Evolutionary conservation across 768 basidiomycete species (phyloP).

Genomic region (Lanmaoa pseudosensibilis): DNA sequence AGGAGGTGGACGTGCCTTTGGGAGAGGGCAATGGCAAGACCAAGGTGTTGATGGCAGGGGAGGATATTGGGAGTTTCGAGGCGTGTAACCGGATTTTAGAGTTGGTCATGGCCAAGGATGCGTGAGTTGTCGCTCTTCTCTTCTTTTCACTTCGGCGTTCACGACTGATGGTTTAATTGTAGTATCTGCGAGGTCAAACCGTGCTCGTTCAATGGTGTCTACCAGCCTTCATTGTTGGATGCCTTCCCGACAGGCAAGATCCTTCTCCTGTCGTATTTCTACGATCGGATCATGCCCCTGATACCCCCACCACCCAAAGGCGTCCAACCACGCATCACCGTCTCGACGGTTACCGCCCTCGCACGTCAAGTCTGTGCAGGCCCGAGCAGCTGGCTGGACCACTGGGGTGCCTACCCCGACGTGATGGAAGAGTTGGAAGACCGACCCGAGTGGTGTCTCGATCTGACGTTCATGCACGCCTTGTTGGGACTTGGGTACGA

Average conservation of each 20-base stretch:
- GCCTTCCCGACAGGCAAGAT: conserved; percentile 85
- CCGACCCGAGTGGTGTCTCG: conserved; percentile 93
- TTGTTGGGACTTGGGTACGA: conserved; percentile 89
- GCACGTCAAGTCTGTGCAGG: conserved; percentile 78
- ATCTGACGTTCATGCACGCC: conserved; percentile 93
- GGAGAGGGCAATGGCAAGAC: conserved; percentile 35
- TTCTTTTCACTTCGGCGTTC: background rate
- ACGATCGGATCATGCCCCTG: conserved; percentile 87
- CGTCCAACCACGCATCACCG: conserved; percentile 36
- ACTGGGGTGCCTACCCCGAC: conserved; percentile 44
- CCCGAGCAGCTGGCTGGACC: conserved; percentile 51
- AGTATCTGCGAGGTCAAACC: conserved; percentile 90
- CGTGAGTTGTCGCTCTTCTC: conserved; percentile 47
- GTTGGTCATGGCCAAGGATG: conserved; percentile 92
- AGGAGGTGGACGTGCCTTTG: conserved; percentile 63
- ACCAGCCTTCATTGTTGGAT: conserved; percentile 90
- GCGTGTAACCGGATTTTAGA: conserved; percentile 83
- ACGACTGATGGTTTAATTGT: background rate
- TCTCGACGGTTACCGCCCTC: conserved; percentile 60
- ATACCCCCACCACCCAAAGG: conserved; percentile 38
- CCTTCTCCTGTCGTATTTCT: conserved; percentile 96
- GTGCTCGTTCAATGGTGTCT: conserved; percentile 96
- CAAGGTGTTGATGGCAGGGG: conserved; percentile 86
- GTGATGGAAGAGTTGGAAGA: conserved; percentile 71
- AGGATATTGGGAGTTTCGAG: conserved; percentile 78